A percentile compares a stretch with the other conserved stretches of the same genome.
phyloP scores from a whole-genome alignment of 1,139 yeast species.

The Suhomyces kunorum region DNA sequence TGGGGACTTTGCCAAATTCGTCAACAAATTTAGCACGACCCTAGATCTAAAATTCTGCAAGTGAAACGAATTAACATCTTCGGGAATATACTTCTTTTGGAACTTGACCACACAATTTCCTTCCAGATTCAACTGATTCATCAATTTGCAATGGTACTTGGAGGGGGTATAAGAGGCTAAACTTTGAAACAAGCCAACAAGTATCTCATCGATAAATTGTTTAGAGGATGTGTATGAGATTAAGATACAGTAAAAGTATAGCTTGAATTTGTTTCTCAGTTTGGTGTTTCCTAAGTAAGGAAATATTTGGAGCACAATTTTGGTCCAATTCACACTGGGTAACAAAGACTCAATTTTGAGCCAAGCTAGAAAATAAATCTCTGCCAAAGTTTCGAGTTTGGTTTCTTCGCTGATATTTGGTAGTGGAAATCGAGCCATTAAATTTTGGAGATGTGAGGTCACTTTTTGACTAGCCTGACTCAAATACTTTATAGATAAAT shows the following conservation, averaged over 20 bases:
- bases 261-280: constrained; percentile 39
- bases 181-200: constrained; percentile 25
- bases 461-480: constrained; percentile 3
- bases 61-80: constrained; percentile 22
- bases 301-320: constrained; percentile 38
- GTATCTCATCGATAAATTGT: constrained; percentile 27
- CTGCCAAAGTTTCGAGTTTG: constrained; percentile 27
- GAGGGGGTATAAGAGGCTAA: constrained; percentile 31
- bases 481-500: not conserved
- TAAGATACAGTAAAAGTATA: constrained; percentile 33
- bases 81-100: constrained; percentile 22
- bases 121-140: constrained; percentile 24
- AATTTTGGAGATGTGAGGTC: constrained; percentile 6
- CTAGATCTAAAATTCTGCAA: constrained; percentile 24
- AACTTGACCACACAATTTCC: constrained; percentile 22
- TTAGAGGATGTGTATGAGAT: constrained; percentile 24
- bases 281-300: constrained; percentile 43
- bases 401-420: constrained; percentile 28
- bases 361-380: constrained; percentile 35
- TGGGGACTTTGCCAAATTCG: constrained; percentile 22
- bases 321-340: constrained; percentile 37
- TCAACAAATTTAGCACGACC: constrained; percentile 24
- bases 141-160: constrained; percentile 25
- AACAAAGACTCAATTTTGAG: constrained; percentile 22
- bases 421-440: constrained; percentile 43